Conservation (phyloP, 1,139 yeast genomes). For the Geotrichum europaeum region DNA sequence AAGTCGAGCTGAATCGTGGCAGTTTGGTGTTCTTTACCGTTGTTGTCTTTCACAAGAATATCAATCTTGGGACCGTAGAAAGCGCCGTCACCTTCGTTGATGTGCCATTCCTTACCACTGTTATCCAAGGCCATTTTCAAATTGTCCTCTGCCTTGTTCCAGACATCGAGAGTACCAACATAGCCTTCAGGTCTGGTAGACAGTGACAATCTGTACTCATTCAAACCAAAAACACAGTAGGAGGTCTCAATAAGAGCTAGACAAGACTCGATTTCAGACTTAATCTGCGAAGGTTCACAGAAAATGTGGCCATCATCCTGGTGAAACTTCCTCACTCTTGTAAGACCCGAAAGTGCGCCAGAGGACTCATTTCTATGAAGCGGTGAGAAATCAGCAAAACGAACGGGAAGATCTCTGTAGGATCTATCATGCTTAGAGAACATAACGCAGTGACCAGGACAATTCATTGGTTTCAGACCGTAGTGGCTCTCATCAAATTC, state of each 20-base stretch:
- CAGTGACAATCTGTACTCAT: conserved; percentile 60
- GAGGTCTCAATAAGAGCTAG: conserved; percentile 70
- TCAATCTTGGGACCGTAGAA: conserved; percentile 95
- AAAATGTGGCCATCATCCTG: conserved; percentile 99
- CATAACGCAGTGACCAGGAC: conserved; percentile 90
- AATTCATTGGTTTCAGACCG: conserved; percentile 96
- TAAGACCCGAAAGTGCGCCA: conserved; percentile 90
- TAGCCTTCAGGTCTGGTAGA: conserved; percentile 87
- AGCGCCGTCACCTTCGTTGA: conserved; percentile 94
- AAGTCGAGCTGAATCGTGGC: conserved; percentile 88
- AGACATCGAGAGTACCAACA: conserved; percentile 74
- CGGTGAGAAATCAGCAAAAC: conserved; percentile 89
- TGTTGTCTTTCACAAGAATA: conserved; percentile 75
- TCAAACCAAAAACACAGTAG: conserved; percentile 72
- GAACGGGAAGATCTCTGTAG: conserved; percentile 80
- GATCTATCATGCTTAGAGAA: conserved; percentile 79
- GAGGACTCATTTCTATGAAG: conserved; percentile 92
- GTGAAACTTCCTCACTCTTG: conserved; percentile 93
- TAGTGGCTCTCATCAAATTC: conserved; percentile 48
- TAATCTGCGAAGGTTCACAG: conserved; percentile 78
- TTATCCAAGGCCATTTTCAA: conserved; percentile 59
- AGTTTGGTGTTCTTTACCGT: conserved; percentile 81
- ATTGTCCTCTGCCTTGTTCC: conserved; percentile 80
- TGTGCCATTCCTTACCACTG: conserved; percentile 60
- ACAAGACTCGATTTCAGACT: conserved; percentile 67